Conservation (phyloP, 2,329 filamentous ascomycete species). For the Xylariaceae sp. region DNA sequence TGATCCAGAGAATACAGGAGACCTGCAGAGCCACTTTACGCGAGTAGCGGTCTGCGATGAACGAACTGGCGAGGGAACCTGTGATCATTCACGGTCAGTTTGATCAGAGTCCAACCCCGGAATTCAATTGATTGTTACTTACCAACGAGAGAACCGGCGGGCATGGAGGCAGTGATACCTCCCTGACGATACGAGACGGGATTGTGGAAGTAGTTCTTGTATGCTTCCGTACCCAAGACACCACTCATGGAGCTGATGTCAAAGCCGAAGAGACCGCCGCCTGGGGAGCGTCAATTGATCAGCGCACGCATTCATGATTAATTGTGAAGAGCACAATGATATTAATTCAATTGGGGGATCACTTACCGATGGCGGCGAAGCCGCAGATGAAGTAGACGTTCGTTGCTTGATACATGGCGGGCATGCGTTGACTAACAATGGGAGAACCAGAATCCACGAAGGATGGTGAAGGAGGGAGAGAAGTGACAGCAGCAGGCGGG, state of each 20-base stretch:
- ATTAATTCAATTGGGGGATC: neutral
- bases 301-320: too few relatives aligned
- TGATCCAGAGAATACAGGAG: constrained; percentile 47
- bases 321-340: too few relatives aligned
- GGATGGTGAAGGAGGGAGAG: too few relatives aligned
- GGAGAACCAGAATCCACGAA: neutral
- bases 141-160: constrained; percentile 62
- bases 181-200: constrained; percentile 55
- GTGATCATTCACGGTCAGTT: too few relatives aligned
- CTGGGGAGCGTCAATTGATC: constrained; percentile 32
- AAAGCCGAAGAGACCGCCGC: constrained; percentile 70
- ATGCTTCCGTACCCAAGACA: constrained; percentile 60
- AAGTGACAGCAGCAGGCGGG: too few relatives aligned
- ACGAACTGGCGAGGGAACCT: constrained; percentile 45
- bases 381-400: constrained; percentile 57
- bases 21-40: constrained; percentile 46
- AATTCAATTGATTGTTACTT: constrained; percentile 21
- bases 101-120: neutral
- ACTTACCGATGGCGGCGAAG: constrained; percentile 56
- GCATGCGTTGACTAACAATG: neutral
- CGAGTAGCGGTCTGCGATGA: constrained; percentile 46
- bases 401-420: constrained; percentile 37
- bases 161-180: constrained; percentile 68
- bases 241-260: constrained; percentile 72
- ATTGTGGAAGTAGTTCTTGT: constrained; percentile 67